Base-by-base conservation (phyloP, 164 flowering plant species). In the Nymphaea thermarum region DNA sequence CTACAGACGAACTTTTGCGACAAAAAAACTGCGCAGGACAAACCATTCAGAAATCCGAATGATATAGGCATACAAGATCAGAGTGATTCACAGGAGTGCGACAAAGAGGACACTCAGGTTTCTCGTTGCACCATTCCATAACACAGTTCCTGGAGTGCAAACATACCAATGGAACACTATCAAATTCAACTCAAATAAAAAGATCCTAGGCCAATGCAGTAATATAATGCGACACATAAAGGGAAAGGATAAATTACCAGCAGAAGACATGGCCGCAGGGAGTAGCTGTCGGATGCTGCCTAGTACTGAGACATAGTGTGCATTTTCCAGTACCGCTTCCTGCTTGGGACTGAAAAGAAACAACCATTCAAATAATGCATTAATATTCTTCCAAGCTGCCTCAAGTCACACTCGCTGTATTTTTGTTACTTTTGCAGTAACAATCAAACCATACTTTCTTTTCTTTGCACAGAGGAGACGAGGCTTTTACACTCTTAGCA, bases 121-220 rank as follows among this genome's bases (percentile, higher is more conserved):
- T 95, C 72, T 92, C 99, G 59, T 91, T 95, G 83, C 99, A 95
- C 98, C 99, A 95, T 70, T 92, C 99, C 92, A 87, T 87, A 44
- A 95, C 87, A 85, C 99, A 95, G 76, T 80, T 87, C 99, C 98
- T 89, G 73, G 75, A 70, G 57, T 62, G 4, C 17, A 14, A 4
- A 16, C 3, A 25, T 16, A 51, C 4, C 60, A 59, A 57, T 18
- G 4, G 43, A 63, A 36, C 14, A 5, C 5, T 17, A 51, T 51
- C 12, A 51, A 51, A 15, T 51, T 4, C 57, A 15, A 51, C 57
- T 51, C 8, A 15, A 51, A 51, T 8, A 10, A 51, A 51, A 51
- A 8, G 57, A 15, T 8, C 8, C 15, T 15, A 8, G 10, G 3
- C 14, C 8, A 51, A 51, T 51, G 57, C 57, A 8, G 57, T 51